These are phyloP conservation scores for Whalleya microplaca DNA, from an alignment of 2,329 filamentous ascomycete genomes.

Conservation along the genomic window DNA sequence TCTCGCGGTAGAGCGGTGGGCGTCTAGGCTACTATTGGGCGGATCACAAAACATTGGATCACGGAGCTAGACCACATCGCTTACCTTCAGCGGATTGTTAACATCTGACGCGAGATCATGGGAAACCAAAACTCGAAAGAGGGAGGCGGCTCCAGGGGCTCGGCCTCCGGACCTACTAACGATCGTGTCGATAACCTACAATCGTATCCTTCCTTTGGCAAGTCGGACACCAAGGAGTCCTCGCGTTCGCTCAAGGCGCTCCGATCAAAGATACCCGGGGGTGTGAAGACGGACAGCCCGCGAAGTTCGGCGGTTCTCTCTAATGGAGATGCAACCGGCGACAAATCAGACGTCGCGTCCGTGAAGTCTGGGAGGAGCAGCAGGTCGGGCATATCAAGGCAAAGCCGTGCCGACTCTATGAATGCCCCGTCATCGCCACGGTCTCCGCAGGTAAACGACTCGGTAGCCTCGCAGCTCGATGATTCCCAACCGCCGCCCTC, in stretches of 20 bases:
- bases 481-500: conserved; percentile 75
- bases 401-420: conserved; percentile 49
- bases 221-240: conserved; percentile 92
- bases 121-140: conserved; percentile 75
- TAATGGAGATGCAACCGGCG: conserved; percentile 59
- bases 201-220: conserved; percentile 89
- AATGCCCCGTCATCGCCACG: conserved; percentile 46
- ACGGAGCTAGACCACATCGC: conserved; percentile 4
- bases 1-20: conserved; percentile 32
- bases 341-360: conserved; percentile 77
- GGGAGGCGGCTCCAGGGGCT: conserved; percentile 56
- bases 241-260: conserved; percentile 83
- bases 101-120: conserved; percentile 54
- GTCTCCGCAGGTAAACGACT: conserved; percentile 45
- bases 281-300: conserved; percentile 76
- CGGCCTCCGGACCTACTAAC: conserved; percentile 51
- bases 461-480: conserved; percentile 48
- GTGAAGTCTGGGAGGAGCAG: conserved; percentile 71
- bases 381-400: conserved; percentile 44
- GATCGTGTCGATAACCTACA: conserved; percentile 57
- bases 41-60: conserved; percentile 10
- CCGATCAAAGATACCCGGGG: conserved; percentile 85
- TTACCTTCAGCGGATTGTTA: conserved; percentile 3
- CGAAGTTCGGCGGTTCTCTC: conserved; percentile 72
- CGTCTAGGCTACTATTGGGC: conserved; percentile 29